These are phyloP conservation scores for Mycena albidolilacea DNA, from an alignment of 768 basidiomycete genomes.

Conservation along the genomic window DNA sequence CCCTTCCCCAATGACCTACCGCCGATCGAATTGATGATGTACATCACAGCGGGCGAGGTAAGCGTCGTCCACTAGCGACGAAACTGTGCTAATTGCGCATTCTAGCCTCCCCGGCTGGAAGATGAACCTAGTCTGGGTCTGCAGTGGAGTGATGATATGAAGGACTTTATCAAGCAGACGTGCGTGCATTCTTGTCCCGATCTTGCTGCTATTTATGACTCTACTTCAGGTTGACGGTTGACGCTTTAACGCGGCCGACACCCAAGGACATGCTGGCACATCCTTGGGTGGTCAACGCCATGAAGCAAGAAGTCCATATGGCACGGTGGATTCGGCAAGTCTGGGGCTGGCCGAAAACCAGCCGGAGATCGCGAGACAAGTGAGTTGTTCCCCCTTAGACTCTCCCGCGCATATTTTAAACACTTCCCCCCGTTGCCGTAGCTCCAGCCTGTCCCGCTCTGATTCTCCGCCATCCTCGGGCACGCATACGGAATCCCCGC, in stretches of 20 bases:
- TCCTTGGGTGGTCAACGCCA: conserved; percentile 83
- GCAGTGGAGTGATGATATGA: conserved; percentile 88
- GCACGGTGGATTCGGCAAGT: conserved; percentile 89
- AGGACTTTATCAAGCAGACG: conserved; percentile 91
- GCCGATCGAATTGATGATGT: conserved; percentile 94
- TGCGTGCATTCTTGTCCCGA: conserved; percentile 54
- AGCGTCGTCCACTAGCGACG: conserved; percentile 40
- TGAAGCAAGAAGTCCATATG: conserved; percentile 91
- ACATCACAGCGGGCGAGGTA: conserved; percentile 88
- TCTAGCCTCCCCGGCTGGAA: conserved; percentile 84
- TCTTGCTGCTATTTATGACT: conserved; percentile 31
- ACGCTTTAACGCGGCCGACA: conserved; percentile 77
- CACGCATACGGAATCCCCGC: conserved; percentile 9
- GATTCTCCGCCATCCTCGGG: conserved; percentile 29
- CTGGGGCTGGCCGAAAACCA: conserved; percentile 80
- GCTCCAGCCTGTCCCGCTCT: conserved; percentile 17
- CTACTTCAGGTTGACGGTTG: conserved; percentile 74
- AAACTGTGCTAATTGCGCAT: conserved; percentile 31
- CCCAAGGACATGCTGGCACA: conserved; percentile 89
- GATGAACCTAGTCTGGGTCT: conserved; percentile 77
- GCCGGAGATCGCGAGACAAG: conserved; percentile 62
- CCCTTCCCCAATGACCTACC: conserved; percentile 94
- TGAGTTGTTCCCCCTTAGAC: conserved; percentile 41
- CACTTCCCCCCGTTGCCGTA: neutral
- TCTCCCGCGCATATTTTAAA: neutral